These are phyloP conservation scores for Ballota nigra DNA, from an alignment of 257 asterid genomes.

Conservation along the genomic window DNA sequence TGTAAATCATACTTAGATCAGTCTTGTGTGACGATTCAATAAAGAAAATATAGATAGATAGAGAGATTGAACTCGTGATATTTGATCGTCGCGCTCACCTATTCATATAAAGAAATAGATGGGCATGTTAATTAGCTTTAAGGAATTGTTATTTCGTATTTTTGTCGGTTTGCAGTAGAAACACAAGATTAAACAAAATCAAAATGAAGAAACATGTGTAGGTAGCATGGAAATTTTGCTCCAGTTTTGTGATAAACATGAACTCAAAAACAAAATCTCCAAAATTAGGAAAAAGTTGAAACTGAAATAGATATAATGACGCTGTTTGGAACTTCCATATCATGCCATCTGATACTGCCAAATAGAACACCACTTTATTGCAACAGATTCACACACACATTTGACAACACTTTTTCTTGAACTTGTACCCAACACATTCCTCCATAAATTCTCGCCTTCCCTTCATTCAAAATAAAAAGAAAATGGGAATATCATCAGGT, in stretches of 20 bases:
- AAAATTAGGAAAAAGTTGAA: conserved; percentile 20
- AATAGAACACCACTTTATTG: conserved; percentile 23
- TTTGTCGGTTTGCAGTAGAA: background rate
- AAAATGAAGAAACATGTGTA: conserved; percentile 7
- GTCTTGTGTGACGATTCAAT: background rate
- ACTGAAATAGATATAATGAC: conserved; percentile 10
- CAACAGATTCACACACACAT: conserved; percentile 11
- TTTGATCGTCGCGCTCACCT: background rate
- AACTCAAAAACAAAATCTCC: conserved; percentile 21
- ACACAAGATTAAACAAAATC: conserved; percentile 1
- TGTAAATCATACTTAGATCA: no score
- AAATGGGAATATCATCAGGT: conserved; percentile 40
- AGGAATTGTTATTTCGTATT: background rate
- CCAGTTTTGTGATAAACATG: background rate
- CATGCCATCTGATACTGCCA: conserved; percentile 21
- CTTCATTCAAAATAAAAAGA: background rate
- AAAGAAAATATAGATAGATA: no score
- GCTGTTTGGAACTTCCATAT: conserved; percentile 10
- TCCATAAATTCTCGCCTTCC: conserved; percentile 33
- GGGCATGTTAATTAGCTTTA: background rate
- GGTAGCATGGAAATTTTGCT: conserved; percentile 16
- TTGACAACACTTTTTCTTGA: conserved; percentile 11
- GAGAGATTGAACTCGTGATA: background rate
- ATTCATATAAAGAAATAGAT: no score
- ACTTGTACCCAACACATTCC: conserved; percentile 17